phyloP scores from a whole-genome alignment of 1,284 basidiomycete species.

The Filobasidium uniguttulatum region DNA sequence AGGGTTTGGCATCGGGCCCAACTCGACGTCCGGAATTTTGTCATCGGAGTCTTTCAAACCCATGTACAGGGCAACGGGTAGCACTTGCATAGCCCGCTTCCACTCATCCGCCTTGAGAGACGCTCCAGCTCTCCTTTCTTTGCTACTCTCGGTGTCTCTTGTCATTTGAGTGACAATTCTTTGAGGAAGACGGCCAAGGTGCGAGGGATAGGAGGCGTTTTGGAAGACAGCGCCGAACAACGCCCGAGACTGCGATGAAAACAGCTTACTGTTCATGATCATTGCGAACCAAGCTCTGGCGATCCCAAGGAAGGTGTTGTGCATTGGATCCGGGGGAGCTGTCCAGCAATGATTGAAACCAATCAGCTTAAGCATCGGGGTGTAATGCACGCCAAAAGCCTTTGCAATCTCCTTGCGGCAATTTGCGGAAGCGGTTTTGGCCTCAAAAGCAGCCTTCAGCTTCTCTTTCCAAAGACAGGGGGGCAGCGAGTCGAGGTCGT shows the following conservation, averaged over 20 bases:
- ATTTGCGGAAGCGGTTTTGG: not conserved
- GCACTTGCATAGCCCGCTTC: not conserved
- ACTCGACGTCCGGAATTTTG: not conserved
- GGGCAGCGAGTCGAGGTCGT: not conserved
- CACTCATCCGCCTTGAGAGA: constrained; percentile 1
- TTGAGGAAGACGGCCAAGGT: not conserved
- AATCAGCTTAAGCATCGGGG: not conserved
- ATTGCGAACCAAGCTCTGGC: not conserved
- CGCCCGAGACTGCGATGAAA: too few relatives aligned
- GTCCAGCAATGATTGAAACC: not conserved
- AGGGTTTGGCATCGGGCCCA: too few relatives aligned
- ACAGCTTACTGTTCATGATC: not conserved
- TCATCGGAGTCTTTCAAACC: not conserved
- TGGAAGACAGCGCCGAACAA: not conserved
- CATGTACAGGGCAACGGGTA: not conserved
- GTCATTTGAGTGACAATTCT: not conserved
- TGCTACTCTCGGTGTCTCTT: not conserved
- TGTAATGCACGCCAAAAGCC: not conserved
- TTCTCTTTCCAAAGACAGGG: not conserved
- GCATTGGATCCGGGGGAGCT: not conserved
- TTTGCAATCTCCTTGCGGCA: not conserved
- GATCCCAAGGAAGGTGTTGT: not conserved
- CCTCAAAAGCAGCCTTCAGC: not conserved
- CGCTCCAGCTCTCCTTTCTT: not conserved
- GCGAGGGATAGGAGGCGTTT: not conserved